phyloP scores from a whole-genome alignment of 2,329 filamentous ascomycete genomes.

The Zymoseptoria brevis region DNA sequence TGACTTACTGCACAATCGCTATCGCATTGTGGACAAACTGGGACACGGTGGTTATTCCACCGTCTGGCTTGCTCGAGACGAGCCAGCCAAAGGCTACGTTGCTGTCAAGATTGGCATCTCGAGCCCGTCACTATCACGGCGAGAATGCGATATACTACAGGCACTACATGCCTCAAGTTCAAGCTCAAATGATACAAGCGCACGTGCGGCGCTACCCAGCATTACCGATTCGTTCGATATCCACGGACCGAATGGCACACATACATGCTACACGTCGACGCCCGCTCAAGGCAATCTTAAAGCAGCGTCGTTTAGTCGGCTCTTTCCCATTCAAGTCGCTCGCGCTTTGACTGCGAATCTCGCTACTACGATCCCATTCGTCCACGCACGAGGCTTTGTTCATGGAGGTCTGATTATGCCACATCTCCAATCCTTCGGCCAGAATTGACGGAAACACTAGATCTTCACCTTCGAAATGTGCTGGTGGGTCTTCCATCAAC shows the following conservation, averaged over 20 bases:
- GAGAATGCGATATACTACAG: not conserved
- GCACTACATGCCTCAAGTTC: not conserved
- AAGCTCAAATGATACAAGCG: not conserved
- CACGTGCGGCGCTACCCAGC: not conserved
- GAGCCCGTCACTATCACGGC: not conserved
- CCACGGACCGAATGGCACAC: not conserved
- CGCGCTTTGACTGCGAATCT: not conserved
- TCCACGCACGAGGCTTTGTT: not conserved
- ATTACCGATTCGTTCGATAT: not conserved
- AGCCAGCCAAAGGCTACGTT: not conserved
- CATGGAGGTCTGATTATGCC: not conserved
- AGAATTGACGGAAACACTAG: not conserved
- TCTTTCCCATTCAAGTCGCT: not conserved
- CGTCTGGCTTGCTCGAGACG: slow-evolving; percentile 35
- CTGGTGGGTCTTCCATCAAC: not conserved
- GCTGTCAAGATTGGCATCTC: slow-evolving; percentile 1
- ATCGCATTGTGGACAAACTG: slow-evolving; percentile 35
- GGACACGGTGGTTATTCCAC: slow-evolving; percentile 36
- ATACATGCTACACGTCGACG: not conserved
- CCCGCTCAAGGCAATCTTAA: not conserved
- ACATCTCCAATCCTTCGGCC: not conserved
- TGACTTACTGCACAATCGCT: slow-evolving; percentile 12
- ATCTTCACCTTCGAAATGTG: not conserved
- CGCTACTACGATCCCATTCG: not conserved
- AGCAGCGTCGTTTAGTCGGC: not conserved